These are phyloP conservation scores for Globisporangium okanoganense DNA, from an alignment of 352 stramenopile genomes.

Conservation along the genomic window DNA sequence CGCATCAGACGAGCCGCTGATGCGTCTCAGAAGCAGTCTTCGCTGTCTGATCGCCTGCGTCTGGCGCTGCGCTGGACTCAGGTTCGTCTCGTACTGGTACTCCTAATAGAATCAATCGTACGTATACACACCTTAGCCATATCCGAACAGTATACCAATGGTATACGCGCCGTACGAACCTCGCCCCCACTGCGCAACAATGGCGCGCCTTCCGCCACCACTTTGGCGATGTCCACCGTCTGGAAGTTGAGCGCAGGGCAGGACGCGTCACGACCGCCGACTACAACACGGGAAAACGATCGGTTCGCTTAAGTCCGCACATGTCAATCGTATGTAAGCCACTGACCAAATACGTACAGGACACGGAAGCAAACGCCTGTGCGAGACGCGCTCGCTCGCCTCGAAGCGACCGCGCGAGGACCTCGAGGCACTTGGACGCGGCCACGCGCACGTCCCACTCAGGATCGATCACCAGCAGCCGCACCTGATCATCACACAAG, in stretches of 20 bases:
- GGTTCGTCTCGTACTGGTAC: slow-evolving; percentile 65
- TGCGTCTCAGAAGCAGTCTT: slow-evolving; percentile 57
- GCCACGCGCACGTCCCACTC: slow-evolving; percentile 80
- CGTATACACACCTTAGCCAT: neutral
- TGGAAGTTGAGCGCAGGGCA: slow-evolving; percentile 42
- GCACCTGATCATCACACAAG: slow-evolving; percentile 30
- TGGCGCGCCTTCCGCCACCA: slow-evolving; percentile 61
- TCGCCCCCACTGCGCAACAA: slow-evolving; percentile 74
- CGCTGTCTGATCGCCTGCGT: slow-evolving; percentile 57
- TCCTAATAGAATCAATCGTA: slow-evolving; percentile 31
- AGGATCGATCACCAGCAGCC: slow-evolving; percentile 35
- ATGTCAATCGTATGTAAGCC: neutral
- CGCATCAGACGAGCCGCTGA: slow-evolving; percentile 37
- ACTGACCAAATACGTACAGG: slow-evolving; percentile 25
- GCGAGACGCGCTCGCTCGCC: slow-evolving; percentile 21
- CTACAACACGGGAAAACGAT: slow-evolving; percentile 19
- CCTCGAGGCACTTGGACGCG: slow-evolving; percentile 53
- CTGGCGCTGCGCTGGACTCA: slow-evolving; percentile 49
- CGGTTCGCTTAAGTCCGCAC: neutral
- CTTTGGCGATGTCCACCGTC: slow-evolving; percentile 47
- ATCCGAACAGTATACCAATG: neutral
- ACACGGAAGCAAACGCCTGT: slow-evolving; percentile 37
- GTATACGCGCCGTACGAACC: slow-evolving; percentile 14
- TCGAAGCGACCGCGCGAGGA: slow-evolving; percentile 44
- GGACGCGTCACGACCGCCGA: slow-evolving; percentile 38